Percentiles rank a stretch among this genome's conserved stretches.
phyloP scores from a whole-genome alignment of 176 grass and related monocot genomes.

The Tuctoria greenei region DNA sequence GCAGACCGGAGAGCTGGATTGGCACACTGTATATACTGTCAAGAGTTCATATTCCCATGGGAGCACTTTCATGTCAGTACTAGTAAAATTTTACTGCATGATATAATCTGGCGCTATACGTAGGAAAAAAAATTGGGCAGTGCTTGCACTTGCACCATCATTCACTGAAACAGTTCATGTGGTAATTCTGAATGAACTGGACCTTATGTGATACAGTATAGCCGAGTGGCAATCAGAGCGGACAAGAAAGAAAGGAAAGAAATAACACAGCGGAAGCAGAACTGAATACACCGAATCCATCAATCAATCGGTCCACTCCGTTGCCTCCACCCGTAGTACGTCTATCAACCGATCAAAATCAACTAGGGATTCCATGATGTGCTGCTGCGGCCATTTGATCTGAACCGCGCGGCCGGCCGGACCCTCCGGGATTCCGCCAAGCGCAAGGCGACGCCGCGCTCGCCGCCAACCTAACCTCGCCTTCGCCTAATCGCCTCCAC shows the following conservation, averaged over 20 bases:
- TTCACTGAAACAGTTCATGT: not conserved
- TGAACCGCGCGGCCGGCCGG: no score
- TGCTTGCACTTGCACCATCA: not conserved
- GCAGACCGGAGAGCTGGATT: slow-evolving; percentile 16
- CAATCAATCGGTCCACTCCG: slow-evolving; percentile 8
- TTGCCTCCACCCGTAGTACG: not conserved
- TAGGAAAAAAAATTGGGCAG: no score
- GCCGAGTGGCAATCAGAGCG: not conserved
- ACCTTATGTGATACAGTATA: not conserved
- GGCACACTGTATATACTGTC: not conserved
- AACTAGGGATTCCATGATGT: not conserved
- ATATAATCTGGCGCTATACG: not conserved
- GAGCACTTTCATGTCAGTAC: not conserved
- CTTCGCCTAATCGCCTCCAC: not conserved
- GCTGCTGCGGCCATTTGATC: not conserved
- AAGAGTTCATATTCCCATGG: not conserved
- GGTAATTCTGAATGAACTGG: not conserved
- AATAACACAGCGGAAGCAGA: not conserved
- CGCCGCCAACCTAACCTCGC: slow-evolving; percentile 17
- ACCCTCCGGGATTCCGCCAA: slow-evolving; percentile 34
- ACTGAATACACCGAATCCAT: slow-evolving; percentile 12
- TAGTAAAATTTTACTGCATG: not conserved
- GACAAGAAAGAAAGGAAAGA: not conserved
- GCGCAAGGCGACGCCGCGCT: slow-evolving; percentile 48
- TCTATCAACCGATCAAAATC: not conserved